These are phyloP conservation scores for Paecilomyces sp. DNA, from an alignment of 2,329 filamentous ascomycete genomes.

Conservation along the genomic window DNA sequence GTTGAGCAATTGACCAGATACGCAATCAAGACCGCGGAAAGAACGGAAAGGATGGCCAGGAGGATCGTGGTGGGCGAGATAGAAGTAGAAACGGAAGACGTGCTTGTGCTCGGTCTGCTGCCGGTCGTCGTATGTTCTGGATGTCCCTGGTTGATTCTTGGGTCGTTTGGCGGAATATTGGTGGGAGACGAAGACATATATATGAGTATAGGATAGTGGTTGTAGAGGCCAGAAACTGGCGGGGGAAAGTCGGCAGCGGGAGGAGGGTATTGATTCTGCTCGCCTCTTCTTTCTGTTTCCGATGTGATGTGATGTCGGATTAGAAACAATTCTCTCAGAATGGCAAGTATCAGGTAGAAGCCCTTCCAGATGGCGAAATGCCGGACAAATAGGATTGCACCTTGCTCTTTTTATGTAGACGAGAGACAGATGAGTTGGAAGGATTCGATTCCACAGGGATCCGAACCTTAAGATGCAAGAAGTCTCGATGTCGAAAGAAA, in stretches of 20 bases:
- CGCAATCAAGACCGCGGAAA: slow-evolving; percentile 14
- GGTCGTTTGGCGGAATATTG: neutral
- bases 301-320: too few species aligned
- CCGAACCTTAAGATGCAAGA: too few species aligned
- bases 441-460: neutral
- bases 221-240: too few species aligned
- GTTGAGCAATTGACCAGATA: neutral
- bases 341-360: too few species aligned
- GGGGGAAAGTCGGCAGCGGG: too few species aligned
- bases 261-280: too few species aligned
- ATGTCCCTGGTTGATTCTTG: neutral
- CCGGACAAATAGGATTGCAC: neutral
- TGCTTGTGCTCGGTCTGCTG: neutral
- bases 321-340: too few species aligned
- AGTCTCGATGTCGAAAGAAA: too few species aligned
- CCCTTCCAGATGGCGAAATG: neutral
- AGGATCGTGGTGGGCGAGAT: slow-evolving; percentile 2
- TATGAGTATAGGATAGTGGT: neutral
- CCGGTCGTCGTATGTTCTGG: neutral
- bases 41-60: slow-evolving; percentile 11
- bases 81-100: neutral
- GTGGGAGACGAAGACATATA: neutral
- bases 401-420: neutral
- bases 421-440: neutral
- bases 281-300: too few species aligned